Conservation (phyloP, 371 early-diverging fungal species). For the Lichtheimia corymbifera region DNA sequence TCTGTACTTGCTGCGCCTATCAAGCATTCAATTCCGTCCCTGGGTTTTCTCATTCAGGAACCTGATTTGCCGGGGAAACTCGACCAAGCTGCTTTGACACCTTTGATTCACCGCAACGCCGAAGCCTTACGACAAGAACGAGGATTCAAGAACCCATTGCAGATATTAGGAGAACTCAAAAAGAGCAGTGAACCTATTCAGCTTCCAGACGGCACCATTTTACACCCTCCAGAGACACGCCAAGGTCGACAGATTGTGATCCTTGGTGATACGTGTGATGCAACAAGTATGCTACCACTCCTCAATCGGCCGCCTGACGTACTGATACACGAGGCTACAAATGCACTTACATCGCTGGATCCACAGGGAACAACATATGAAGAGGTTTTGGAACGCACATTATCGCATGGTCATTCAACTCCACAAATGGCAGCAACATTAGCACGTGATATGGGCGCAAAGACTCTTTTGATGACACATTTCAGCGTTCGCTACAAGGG, state of each 20-base stretch:
- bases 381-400: conserved; percentile 34
- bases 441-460: conserved; percentile 44
- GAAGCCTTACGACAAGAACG: conserved; percentile 25
- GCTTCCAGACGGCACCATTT: conserved; percentile 49
- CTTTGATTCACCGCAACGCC: conserved; percentile 41
- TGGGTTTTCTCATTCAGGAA: conserved; percentile 57
- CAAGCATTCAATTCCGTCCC: conserved; percentile 53
- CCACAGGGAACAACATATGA: conserved; percentile 4
- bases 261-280: conserved; percentile 59
- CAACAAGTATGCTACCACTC: conserved; percentile 26
- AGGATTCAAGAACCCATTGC: conserved; percentile 49
- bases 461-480: conserved; percentile 56
- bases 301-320: conserved; percentile 23
- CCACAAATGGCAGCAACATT: conserved; percentile 63
- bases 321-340: conserved; percentile 66
- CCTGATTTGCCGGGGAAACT: conserved; percentile 44
- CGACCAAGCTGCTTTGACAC: conserved; percentile 33
- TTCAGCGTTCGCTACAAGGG: conserved; percentile 62
- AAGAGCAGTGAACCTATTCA: conserved; percentile 28
- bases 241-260: conserved; percentile 55
- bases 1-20: conserved; percentile 47
- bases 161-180: conserved; percentile 48
- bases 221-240: conserved; percentile 36
- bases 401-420: conserved; percentile 61
- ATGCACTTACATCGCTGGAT: conserved; percentile 49